phyloP scores from a whole-genome alignment of 73 alveolate genomes.

The Tetrahymena thermophila region DNA sequence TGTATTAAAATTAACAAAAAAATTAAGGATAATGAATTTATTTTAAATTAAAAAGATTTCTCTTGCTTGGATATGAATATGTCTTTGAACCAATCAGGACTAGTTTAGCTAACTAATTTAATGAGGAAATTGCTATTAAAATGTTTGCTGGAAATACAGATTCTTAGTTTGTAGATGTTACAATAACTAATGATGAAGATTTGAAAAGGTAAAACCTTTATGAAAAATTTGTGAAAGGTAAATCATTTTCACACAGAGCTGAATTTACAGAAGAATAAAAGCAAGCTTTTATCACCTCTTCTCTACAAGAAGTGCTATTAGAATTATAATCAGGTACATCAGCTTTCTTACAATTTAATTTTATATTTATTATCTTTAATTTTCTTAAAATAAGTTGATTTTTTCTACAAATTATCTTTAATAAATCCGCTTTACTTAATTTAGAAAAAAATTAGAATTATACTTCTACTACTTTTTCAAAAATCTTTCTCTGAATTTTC shows the following conservation, averaged over 20 bases:
- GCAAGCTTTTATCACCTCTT: background rate
- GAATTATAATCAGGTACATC: background rate
- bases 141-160: background rate
- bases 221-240: background rate
- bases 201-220: background rate
- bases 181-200: background rate
- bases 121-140: background rate
- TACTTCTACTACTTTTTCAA: too few species aligned
- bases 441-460: too few species aligned
- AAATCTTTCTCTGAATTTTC: too few species aligned
- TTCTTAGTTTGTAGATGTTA: background rate
- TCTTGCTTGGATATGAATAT: background rate
- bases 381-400: too few species aligned
- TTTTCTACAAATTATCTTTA: too few species aligned
- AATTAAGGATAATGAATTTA: too few species aligned
- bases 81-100: background rate
- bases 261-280: background rate
- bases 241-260: background rate
- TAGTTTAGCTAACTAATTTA: background rate
- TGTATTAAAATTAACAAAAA: background rate
- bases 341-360: background rate
- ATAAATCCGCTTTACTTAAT: too few species aligned
- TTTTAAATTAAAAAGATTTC: background rate
- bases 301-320: background rate
- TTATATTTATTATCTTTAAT: too few species aligned